Percentiles rank a stretch among this genome's conserved stretches.
Conservation (phyloP, 371 early-diverging fungal genomes). For the Mucor plumbeus region DNA sequence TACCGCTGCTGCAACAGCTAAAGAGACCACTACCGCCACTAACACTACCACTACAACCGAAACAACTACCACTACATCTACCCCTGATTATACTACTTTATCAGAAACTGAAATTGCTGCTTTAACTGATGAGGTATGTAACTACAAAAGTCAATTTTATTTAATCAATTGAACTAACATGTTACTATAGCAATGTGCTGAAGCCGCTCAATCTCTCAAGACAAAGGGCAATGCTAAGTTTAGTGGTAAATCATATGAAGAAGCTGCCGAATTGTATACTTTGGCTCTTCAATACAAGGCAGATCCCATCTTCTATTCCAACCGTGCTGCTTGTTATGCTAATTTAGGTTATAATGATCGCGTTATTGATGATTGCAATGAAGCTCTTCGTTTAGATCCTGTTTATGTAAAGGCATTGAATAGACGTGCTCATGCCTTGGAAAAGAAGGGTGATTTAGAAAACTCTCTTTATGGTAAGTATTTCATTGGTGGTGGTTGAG, state of each 20-base stretch:
- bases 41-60: conserved; percentile 25
- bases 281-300: conserved; percentile 82
- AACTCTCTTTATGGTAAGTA: conserved; percentile 80
- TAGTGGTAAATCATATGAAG: conserved; percentile 78
- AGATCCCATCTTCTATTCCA: conserved; percentile 89
- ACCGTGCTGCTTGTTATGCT: conserved; percentile 93
- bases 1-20: conserved; percentile 18
- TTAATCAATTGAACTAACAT: too few species aligned
- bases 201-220: conserved; percentile 80
- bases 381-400: conserved; percentile 77
- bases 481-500: neutral
- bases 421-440: conserved; percentile 86
- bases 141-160: too few species aligned
- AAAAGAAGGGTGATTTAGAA: conserved; percentile 65
- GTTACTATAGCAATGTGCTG: conserved; percentile 58
- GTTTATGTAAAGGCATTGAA: conserved; percentile 83
- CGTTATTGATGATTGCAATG: conserved; percentile 75
- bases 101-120: conserved; percentile 63
- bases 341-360: conserved; percentile 72
- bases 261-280: conserved; percentile 87
- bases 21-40: conserved; percentile 17
- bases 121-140: conserved; percentile 55
- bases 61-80: conserved; percentile 25
- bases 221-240: conserved; percentile 88
- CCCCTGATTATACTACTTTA: conserved; percentile 56